Evolutionary conservation across 139 green algal species (phyloP), one percentile per base, ranked within the genome.

Genomic region (Pseudopediastrum boryanum): DNA sequence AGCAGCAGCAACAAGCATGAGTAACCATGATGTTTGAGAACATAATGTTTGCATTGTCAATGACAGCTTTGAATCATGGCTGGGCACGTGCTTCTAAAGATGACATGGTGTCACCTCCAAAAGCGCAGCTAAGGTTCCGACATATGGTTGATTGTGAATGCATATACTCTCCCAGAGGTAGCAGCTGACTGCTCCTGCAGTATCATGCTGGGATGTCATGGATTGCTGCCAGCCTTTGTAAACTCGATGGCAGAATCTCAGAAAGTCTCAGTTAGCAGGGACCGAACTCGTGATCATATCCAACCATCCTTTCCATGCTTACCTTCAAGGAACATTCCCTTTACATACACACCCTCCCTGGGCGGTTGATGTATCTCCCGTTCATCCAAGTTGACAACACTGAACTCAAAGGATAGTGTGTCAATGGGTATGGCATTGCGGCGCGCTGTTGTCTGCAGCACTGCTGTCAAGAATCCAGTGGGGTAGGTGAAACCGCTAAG

Each of bases 401-500:
- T 82, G 85, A 92, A 94, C 73, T 96, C 92, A 43, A 94, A 97
- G n/a, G 81, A 85, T 46, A 97, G 84, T 10, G 77, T 94, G 87
- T 97, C 94, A 68, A 97, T 95, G 35, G 94, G 90, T 48, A 96
- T 89, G 41, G n/a, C 43, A 77, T 88, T 89, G 35, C 84, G 84
- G 42, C 94, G 85, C 36, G 92, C 92, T 2, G 87, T 94, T 2
- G 89, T 96, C 85, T 97, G 92, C 35, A 84, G 71, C 62, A 84
- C 79, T 35, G 79, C 79, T 16, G 78, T 83, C 1, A 95, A 77
- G 86, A 97, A 97, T 52, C 88, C 88, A 19, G 91, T 94, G 0
- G 92, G 92, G 82, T 95, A 96, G 4, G 91, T 96, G 87, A 97
- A 97, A 52, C 90, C 92, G 7, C 82, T 83, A 58, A 97, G 90